Evolutionary conservation across 371 early-diverging fungal species (phyloP).

Genomic region (Syncephalastrum sp.): DNA sequence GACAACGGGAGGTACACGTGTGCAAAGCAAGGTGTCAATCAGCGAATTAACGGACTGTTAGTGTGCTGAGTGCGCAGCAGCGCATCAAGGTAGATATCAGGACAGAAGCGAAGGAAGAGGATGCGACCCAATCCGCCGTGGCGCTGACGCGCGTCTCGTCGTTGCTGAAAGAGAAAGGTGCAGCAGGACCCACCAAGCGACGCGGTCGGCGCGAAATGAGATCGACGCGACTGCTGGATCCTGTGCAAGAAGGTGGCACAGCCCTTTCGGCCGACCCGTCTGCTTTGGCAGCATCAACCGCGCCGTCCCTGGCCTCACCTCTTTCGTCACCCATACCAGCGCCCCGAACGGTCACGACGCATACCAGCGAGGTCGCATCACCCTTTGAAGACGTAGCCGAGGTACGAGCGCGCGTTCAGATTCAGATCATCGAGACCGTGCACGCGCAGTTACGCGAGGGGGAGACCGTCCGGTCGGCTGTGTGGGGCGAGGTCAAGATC

Average conservation of each 20-base stretch:
- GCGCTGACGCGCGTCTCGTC: constrained; percentile 37
- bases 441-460: constrained; percentile 45
- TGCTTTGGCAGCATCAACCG: no score
- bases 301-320: no score
- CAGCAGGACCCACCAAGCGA: constrained; percentile 19
- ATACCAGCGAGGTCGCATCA: not conserved
- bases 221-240: constrained; percentile 27
- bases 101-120: constrained; percentile 33
- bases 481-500: constrained; percentile 51
- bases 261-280: no score
- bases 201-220: constrained; percentile 46
- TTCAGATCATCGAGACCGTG: constrained; percentile 44
- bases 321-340: not conserved
- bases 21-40: not conserved
- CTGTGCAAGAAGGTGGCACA: constrained; percentile 9
- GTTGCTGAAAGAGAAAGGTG: constrained; percentile 29
- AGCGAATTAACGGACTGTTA: not conserved
- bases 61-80: constrained; percentile 20
- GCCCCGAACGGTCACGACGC: not conserved
- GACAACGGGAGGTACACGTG: constrained; percentile 23
- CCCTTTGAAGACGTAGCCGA: constrained; percentile 10
- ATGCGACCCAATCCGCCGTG: constrained; percentile 28
- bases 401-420: constrained; percentile 19
- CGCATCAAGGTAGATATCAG: constrained; percentile 35
- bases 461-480: constrained; percentile 33